Evolutionary conservation across 1,284 basidiomycete species (phyloP).

Genomic region (Chalciporus sp.): DNA sequence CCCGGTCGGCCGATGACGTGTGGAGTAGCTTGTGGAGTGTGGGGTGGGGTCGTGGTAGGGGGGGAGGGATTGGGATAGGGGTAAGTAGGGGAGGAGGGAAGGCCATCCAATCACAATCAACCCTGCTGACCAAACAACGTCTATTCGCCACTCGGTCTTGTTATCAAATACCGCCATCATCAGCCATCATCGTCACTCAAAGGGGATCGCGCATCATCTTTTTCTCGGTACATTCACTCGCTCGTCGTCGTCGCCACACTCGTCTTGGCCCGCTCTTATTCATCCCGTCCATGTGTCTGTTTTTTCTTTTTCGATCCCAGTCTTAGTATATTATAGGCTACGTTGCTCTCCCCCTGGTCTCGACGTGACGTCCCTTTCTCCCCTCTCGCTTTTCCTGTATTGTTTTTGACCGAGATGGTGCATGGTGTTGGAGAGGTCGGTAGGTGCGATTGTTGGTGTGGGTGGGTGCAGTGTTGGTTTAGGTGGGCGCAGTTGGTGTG

Average conservation of each 20-base stretch:
- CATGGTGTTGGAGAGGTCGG: conserved; percentile 12
- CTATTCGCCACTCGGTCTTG: conserved; percentile 16
- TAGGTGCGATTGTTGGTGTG: conserved; percentile 13
- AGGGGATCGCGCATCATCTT: conserved; percentile 7
- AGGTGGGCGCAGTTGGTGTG: conserved; percentile 18
- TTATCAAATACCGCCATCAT: conserved; percentile 7
- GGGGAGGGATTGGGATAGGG: no score
- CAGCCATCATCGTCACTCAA: conserved; percentile 11
- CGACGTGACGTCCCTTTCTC: conserved; percentile 20
- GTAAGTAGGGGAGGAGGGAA: background rate
- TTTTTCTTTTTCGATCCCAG: no score
- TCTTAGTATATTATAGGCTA: conserved; percentile 31
- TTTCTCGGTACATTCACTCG: conserved; percentile 12
- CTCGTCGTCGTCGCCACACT: conserved; percentile 1
- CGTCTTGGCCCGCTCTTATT: conserved; percentile 1
- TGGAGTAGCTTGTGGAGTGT: background rate
- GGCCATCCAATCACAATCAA: conserved; percentile 16
- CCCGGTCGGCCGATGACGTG: conserved; percentile 31
- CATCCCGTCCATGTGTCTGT: conserved; percentile 19
- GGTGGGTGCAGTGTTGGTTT: conserved; percentile 18
- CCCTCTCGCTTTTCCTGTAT: conserved; percentile 11
- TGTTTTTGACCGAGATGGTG: conserved; percentile 20
- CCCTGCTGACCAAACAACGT: conserved; percentile 14
- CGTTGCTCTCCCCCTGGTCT: conserved; percentile 21
- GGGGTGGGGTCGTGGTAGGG: background rate